Percentiles rank a stretch among this genome's conserved stretches.
These are phyloP conservation scores for Malus sieversii DNA, from an alignment of 306 rosid genomes.

Conservation along the genomic window DNA sequence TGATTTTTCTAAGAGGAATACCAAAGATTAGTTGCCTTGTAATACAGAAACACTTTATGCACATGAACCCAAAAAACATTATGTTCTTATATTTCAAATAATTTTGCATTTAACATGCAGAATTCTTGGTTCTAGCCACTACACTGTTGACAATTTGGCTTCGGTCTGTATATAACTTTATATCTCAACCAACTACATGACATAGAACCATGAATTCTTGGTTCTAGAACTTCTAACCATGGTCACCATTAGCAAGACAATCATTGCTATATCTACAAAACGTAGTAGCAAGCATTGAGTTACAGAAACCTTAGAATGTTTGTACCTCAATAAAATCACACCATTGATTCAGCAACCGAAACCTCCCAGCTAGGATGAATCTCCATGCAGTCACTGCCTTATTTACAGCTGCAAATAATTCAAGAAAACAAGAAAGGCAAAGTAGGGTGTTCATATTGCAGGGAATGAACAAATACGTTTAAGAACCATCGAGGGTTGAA, in stretches of 20 bases:
- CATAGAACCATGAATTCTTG: not conserved
- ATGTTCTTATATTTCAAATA: not conserved
- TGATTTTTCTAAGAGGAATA: constrained; percentile 62
- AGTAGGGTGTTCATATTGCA: not conserved
- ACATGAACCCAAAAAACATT: not conserved
- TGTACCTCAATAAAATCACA: constrained; percentile 93
- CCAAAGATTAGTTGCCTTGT: constrained; percentile 28
- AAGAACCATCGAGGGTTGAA: not conserved
- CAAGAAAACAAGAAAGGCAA: constrained; percentile 9
- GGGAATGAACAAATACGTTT: constrained; percentile 10
- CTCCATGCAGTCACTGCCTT: constrained; percentile 83
- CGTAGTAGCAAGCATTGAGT: not conserved
- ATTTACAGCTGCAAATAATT: constrained; percentile 58
- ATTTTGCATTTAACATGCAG: not conserved
- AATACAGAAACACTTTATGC: not conserved
- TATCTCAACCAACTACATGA: not conserved
- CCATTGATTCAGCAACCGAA: constrained; percentile 73
- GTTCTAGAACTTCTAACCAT: not conserved
- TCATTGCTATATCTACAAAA: not conserved
- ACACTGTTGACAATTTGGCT: not conserved
- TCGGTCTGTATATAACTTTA: not conserved
- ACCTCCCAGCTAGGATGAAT: constrained; percentile 76
- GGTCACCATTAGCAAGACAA: not conserved
- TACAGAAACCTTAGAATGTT: constrained; percentile 7
- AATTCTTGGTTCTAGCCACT: not conserved